Conservation (phyloP, 2,329 filamentous ascomycete genomes). For the Dothideomycetes sp. region DNA sequence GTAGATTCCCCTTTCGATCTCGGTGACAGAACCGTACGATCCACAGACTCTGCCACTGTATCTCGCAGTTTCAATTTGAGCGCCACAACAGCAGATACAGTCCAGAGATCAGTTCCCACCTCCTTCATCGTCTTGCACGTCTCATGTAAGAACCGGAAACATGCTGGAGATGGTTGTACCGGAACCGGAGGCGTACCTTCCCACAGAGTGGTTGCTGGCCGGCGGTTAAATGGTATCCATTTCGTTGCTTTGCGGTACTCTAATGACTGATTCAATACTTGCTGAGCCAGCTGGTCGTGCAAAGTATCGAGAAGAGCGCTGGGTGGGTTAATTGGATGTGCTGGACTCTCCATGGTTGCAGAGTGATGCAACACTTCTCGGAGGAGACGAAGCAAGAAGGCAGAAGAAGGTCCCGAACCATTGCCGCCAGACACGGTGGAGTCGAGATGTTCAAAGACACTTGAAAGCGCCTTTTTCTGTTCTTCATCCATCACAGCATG, state of each 20-base stretch:
- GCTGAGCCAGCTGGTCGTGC: conserved; percentile 48
- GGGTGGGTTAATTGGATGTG: conserved; percentile 34
- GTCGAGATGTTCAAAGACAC: conserved; percentile 39
- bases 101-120: conserved; percentile 73
- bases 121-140: conserved; percentile 57
- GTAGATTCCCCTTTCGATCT: conserved; percentile 1
- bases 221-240: conserved; percentile 14
- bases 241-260: background rate
- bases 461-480: conserved; percentile 43
- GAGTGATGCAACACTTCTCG: conserved; percentile 62
- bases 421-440: conserved; percentile 12
- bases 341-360: conserved; percentile 27
- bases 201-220: conserved; percentile 62
- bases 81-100: conserved; percentile 48
- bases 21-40: conserved; percentile 11
- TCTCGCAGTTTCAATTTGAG: conserved; percentile 50
- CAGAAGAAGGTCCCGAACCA: too few species aligned
- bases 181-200: conserved; percentile 67
- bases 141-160: conserved; percentile 60
- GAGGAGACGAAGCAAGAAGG: conserved; percentile 61
- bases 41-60: conserved; percentile 39
- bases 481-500: conserved; percentile 24
- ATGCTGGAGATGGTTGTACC: conserved; percentile 62
- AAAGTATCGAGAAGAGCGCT: conserved; percentile 53
- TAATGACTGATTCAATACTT: conserved; percentile 30